phyloP scores from a whole-genome alignment of 495 filamentous ascomycete genomes.

The Hypoxylon intermedium region DNA sequence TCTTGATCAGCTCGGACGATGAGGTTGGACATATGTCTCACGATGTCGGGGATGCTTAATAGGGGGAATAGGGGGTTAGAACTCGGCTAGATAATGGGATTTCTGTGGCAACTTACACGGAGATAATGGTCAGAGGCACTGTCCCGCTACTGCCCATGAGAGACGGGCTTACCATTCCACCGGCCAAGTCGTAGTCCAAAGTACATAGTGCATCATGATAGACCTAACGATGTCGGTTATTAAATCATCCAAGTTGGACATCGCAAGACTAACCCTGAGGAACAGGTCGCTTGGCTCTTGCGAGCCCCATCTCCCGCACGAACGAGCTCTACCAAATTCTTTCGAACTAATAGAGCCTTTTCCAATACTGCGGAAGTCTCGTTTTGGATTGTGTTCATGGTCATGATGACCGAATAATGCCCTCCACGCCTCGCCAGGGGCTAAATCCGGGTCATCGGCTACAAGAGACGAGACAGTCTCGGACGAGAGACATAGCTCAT shows the following conservation, averaged over 20 bases:
- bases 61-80: conserved; percentile 3
- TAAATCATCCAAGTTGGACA: neutral
- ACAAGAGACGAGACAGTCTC: conserved; percentile 65
- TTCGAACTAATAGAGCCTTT: conserved; percentile 42
- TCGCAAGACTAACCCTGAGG: conserved; percentile 53
- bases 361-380: conserved; percentile 30
- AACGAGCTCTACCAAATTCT: conserved; percentile 58
- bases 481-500: conserved; percentile 57
- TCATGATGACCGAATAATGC: conserved; percentile 56
- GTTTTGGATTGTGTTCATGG: conserved; percentile 15
- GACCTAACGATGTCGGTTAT: conserved; percentile 49
- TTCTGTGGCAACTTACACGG: conserved; percentile 50
- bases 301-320: conserved; percentile 73
- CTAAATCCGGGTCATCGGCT: conserved; percentile 57
- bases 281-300: conserved; percentile 71
- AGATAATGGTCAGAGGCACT: conserved; percentile 72
- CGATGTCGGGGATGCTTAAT: conserved; percentile 67
- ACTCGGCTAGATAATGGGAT: neutral
- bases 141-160: conserved; percentile 74
- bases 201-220: conserved; percentile 71
- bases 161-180: conserved; percentile 69
- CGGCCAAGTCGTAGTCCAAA: conserved; percentile 61
- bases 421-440: conserved; percentile 62
- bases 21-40: conserved; percentile 75
- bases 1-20: conserved; percentile 76